phyloP scores from a whole-genome alignment of 148 eudicot genomes.

The Vaccinium corymbosum region DNA sequence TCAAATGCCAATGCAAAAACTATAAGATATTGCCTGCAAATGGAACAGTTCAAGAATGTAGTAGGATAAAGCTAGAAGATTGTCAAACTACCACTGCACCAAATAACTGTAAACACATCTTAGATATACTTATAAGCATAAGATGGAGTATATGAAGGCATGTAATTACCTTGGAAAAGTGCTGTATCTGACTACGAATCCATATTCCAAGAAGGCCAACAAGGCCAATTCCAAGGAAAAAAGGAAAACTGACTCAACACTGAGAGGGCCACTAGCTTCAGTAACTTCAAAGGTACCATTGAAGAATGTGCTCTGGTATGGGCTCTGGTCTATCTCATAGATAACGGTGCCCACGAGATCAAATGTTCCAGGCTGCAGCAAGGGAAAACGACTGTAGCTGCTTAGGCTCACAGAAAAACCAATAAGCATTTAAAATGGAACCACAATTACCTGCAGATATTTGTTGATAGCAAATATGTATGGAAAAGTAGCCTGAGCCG shows the following conservation, averaged over 20 bases:
- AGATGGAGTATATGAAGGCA: not conserved
- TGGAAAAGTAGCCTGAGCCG: slow-evolving; percentile 85
- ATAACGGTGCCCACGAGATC: slow-evolving; percentile 84
- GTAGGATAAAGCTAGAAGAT: not conserved
- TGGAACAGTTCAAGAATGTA: not conserved
- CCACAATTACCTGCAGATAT: slow-evolving; percentile 60
- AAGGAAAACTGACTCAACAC: slow-evolving; percentile 86
- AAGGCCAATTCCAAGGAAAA: slow-evolving; percentile 62
- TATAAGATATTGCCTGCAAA: not conserved
- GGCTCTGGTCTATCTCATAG: slow-evolving; percentile 74
- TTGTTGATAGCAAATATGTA: slow-evolving; percentile 83
- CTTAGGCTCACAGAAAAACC: slow-evolving; percentile 1
- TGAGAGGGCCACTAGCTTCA: slow-evolving; percentile 70
- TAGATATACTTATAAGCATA: not conserved
- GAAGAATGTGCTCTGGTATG: slow-evolving; percentile 77
- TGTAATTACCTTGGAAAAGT: slow-evolving; percentile 61
- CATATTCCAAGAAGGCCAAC: slow-evolving; percentile 65
- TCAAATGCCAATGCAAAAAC: not conserved
- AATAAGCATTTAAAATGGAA: not conserved
- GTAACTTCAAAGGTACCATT: slow-evolving; percentile 90
- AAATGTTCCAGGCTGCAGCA: slow-evolving; percentile 75
- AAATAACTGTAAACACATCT: not conserved
- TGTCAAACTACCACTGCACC: not conserved
- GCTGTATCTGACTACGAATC: slow-evolving; percentile 62
- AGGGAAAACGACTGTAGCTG: not conserved